Conservation (phyloP, 805 yeast genomes). For the Nakazawaea laoshanensis region DNA sequence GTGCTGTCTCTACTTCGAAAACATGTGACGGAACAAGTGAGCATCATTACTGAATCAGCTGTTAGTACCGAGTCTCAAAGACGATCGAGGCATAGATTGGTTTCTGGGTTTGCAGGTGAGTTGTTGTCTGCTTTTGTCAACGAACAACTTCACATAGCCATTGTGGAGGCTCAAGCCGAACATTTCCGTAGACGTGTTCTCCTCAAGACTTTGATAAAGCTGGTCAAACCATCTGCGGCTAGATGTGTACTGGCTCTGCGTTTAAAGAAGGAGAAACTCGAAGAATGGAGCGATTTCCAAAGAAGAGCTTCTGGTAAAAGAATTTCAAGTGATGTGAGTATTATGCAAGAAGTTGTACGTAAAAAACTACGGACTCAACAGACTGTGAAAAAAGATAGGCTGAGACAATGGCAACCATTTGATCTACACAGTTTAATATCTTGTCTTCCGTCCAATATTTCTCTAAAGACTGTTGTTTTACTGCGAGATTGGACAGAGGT, state of each 20-base stretch:
- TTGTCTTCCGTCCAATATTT: no score
- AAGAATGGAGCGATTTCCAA: conserved; percentile 24
- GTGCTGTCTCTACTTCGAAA: no score
- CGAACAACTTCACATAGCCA: conserved; percentile 40
- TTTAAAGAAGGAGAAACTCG: conserved; percentile 26
- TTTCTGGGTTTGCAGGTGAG: conserved; percentile 37
- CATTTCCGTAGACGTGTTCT: conserved; percentile 27
- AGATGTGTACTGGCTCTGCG: conserved; percentile 17
- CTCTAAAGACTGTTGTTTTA: no score
- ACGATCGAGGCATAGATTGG: no score
- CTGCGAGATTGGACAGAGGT: no score
- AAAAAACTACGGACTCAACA: no score
- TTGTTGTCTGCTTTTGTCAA: conserved; percentile 52
- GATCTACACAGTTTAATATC: no score
- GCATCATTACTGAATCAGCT: no score
- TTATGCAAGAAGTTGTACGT: conserved; percentile 10
- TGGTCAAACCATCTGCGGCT: conserved; percentile 22
- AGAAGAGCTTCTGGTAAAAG: conserved; percentile 13
- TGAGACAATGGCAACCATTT: no score
- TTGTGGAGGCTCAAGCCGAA: conserved; percentile 39
- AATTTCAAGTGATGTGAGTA: conserved; percentile 21
- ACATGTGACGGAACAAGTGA: no score
- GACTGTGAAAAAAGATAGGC: no score
- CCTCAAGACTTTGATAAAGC: conserved; percentile 21
- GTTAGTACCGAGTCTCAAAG: no score